Base-by-base conservation (phyloP, 169 alveolate genomes). In the Cystoisospora suis region DNA sequence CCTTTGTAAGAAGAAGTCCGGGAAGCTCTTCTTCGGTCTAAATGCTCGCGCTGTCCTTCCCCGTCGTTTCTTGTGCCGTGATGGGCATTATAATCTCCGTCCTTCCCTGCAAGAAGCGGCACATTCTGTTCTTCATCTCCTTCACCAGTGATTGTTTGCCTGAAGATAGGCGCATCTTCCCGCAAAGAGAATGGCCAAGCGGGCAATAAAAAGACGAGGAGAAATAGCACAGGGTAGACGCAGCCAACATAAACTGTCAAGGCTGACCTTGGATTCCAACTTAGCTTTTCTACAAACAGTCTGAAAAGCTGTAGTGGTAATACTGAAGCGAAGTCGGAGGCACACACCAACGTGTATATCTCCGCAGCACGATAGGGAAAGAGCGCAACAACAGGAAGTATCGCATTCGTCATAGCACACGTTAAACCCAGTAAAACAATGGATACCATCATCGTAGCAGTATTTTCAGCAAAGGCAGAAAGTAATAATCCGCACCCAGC, bases 361-460 rank as follows among this genome's bases (percentile, higher is more conserved):
- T 15, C n/a, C 23, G 83, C 49, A 12, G 83, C 58, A 32, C 23
- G 36, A 15, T 40, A 29, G 4, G 42, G 77, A 34, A 38, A 72
- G 15, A 34, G 53, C 40, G 83, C 4, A 34, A 72, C 83, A 4
- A 72, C 56, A 38, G 83, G 83, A 6, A 72, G 53, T 29, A 72
- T 4, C 47, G 83, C 83, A 27, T 72, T 72, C 23, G 83, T 72
- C 58, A 40, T 72, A 12, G 83, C 83, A 20, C 83, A 72, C 17
- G 83, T 72, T 9, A 72, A 56, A 6, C 83, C 83, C 17, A 72
- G 49, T 4, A 72, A 38, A 3, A 34, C 3, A 6, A 72, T 0
- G 2, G 56, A 17, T 7, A 38, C 58, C 32, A 40, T 72, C 83
- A 38, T 9, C 47, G 83, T 53, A 38, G 83, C 83, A n/a, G 83